A percentile compares a stretch with the other conserved stretches of the same genome.
Evolutionary conservation across 1,139 yeast genomes (phyloP).

Genomic region (Protomyces macrosporus): DNA sequence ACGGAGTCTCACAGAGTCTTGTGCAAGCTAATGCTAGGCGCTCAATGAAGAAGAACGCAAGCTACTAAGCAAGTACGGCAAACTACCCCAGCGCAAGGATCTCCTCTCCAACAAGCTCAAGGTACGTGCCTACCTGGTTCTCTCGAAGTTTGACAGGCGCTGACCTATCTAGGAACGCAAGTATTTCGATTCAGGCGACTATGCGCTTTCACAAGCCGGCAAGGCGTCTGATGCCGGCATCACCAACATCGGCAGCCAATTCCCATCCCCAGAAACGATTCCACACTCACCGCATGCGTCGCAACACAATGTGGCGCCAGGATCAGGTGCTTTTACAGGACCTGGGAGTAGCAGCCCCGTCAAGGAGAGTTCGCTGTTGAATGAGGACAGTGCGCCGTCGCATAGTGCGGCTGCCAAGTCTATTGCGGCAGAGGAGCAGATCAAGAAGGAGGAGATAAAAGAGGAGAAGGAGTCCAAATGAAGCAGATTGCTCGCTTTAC

Average conservation of each 20-base stretch:
- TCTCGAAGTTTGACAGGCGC: background rate
- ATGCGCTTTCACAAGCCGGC: constrained; percentile 81
- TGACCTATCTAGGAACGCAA: constrained; percentile 66
- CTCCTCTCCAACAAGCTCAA: constrained; percentile 61
- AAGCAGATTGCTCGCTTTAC: background rate
- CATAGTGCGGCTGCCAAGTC: constrained; percentile 18
- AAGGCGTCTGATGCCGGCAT: constrained; percentile 38
- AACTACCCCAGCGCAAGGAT: constrained; percentile 80
- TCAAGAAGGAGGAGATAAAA: background rate
- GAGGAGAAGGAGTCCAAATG: background rate
- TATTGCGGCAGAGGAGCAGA: constrained; percentile 9
- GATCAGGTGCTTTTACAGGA: constrained; percentile 6
- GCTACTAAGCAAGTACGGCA: constrained; percentile 76
- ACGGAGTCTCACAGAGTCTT: background rate
- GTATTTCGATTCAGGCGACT: constrained; percentile 95
- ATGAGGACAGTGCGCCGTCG: constrained; percentile 27
- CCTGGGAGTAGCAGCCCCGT: constrained; percentile 31
- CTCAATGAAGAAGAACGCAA: constrained; percentile 41
- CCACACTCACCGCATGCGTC: constrained; percentile 36
- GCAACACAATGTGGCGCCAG: constrained; percentile 2
- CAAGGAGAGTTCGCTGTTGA: constrained; percentile 32
- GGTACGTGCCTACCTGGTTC: constrained; percentile 26
- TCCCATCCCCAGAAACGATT: constrained; percentile 44
- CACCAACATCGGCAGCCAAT: constrained; percentile 42
- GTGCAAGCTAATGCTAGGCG: constrained; percentile 11